Conservation (phyloP, 768 basidiomycete genomes). For the Mycena albidolilacea region DNA sequence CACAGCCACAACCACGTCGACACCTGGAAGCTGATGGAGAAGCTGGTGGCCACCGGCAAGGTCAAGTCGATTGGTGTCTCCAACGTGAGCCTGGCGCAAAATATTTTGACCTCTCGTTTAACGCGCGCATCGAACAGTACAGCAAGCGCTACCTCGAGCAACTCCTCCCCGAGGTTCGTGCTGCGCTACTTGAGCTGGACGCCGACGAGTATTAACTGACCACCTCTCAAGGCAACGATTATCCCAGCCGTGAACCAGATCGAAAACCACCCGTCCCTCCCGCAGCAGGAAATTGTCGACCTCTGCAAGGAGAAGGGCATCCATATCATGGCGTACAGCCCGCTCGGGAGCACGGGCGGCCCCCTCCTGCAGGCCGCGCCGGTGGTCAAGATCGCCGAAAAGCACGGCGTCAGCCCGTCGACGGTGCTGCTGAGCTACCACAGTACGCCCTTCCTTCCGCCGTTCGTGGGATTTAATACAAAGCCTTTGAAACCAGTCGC, state of each 20-base stretch:
- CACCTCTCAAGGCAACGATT: not conserved
- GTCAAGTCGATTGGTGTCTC: not conserved
- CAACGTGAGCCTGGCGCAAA: not conserved
- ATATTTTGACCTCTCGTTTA: not conserved
- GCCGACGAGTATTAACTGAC: no score
- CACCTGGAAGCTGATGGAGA: not conserved
- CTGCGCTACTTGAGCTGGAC: no score
- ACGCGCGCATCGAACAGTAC: not conserved
- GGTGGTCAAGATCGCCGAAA: not conserved
- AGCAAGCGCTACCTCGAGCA: conserved; percentile 6
- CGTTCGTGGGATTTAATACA: not conserved
- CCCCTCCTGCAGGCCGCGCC: not conserved
- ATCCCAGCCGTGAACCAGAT: not conserved
- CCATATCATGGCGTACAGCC: conserved; percentile 2
- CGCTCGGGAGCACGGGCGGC: not conserved
- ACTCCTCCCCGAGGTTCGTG: not conserved
- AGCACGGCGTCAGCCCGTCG: conserved; percentile 1
- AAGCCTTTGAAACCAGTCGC: not conserved
- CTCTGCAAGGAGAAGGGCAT: conserved; percentile 6
- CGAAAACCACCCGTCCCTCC: not conserved
- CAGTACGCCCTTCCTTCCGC: not conserved
- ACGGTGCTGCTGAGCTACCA: not conserved
- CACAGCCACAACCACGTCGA: not conserved
- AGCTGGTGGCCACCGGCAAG: not conserved
- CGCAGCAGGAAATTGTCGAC: conserved; percentile 4